These are phyloP conservation scores for Plasmodium coatneyi DNA, from an alignment of 169 alveolate genomes.

Conservation along the genomic window DNA sequence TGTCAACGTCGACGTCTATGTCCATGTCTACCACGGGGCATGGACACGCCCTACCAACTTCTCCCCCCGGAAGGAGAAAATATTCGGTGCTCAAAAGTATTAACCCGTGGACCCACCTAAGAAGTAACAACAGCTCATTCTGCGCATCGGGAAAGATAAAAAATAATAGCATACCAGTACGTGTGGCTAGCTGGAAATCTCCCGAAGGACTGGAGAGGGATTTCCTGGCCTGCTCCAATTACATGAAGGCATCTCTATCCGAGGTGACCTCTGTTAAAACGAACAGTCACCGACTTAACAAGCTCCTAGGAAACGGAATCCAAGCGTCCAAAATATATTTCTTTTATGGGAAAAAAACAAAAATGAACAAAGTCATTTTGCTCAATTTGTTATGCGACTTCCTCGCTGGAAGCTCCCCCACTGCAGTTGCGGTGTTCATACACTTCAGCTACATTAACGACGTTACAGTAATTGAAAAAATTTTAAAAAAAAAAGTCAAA, in stretches of 20 bases:
- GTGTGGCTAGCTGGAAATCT: background rate
- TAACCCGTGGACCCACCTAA: background rate
- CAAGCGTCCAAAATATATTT: slow-evolving; percentile 21
- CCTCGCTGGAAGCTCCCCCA: background rate
- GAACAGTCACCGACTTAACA: background rate
- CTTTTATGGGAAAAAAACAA: slow-evolving; percentile 33
- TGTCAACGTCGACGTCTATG: background rate
- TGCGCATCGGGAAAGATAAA: background rate
- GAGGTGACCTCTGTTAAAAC: slow-evolving; percentile 3
- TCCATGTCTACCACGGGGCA: background rate
- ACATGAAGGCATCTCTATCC: background rate
- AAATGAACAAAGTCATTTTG: slow-evolving; percentile 40
- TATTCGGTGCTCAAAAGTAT: background rate
- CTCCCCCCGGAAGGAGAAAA: background rate
- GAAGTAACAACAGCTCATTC: background rate
- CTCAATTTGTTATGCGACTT: slow-evolving; percentile 25
- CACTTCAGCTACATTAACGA: slow-evolving; percentile 52
- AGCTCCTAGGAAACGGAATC: slow-evolving; percentile 18
- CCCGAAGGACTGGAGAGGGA: background rate
- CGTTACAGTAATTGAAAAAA: slow-evolving; percentile 8
- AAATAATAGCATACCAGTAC: background rate
- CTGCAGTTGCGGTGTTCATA: slow-evolving; percentile 9
- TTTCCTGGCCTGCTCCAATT: background rate
- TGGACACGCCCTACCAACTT: background rate
- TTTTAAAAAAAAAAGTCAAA: slow-evolving; percentile 32